phyloP scores from a whole-genome alignment of 1,284 basidiomycete species.

The Cyathus olla region DNA sequence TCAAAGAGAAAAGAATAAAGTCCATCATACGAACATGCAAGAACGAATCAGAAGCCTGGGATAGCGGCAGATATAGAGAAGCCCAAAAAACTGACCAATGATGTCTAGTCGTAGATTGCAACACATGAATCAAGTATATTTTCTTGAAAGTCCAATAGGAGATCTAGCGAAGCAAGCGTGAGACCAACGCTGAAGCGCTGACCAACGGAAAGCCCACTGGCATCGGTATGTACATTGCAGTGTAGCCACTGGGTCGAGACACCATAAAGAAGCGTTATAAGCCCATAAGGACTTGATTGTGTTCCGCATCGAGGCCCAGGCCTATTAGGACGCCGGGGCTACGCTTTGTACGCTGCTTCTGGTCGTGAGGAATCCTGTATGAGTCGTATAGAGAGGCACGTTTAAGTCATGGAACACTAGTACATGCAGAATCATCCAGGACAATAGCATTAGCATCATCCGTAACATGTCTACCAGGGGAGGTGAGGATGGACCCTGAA shows the following conservation, averaged over 20 bases:
- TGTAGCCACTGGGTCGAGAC: background rate
- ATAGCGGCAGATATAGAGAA: no score
- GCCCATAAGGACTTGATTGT: conserved; percentile 2
- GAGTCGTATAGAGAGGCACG: no score
- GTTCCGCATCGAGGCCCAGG: conserved; percentile 3
- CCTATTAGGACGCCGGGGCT: background rate
- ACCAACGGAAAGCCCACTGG: conserved; percentile 1
- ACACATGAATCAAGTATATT: no score
- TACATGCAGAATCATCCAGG: conserved; percentile 27
- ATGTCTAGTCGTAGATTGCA: no score
- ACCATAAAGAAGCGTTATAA: conserved; percentile 2
- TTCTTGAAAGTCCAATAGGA: no score
- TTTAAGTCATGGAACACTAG: no score
- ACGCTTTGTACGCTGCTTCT: conserved; percentile 21
- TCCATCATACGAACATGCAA: no score
- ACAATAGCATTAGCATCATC: conserved; percentile 37
- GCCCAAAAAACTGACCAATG: no score
- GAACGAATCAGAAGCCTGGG: no score
- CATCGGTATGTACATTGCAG: conserved; percentile 2
- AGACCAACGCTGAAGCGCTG: background rate
- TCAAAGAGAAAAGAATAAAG: no score
- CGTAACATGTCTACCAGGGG: conserved; percentile 19
- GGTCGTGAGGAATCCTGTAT: conserved; percentile 5
- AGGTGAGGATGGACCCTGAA: conserved; percentile 14
- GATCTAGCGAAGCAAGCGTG: background rate